phyloP scores from a whole-genome alignment of 1,139 yeast genomes.

The Candida tetrigidarum region DNA sequence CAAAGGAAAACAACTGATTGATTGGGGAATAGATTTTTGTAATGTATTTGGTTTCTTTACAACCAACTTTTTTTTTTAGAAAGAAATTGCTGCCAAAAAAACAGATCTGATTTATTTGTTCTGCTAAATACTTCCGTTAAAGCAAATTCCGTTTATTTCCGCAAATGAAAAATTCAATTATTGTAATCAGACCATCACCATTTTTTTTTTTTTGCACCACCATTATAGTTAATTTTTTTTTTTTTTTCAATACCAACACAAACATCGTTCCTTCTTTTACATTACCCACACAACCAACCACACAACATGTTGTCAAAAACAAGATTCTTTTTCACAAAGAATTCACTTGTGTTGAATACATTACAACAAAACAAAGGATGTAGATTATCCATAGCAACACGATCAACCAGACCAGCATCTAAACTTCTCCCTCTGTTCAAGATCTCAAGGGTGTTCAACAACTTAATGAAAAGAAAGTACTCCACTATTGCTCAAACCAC shows the following conservation, averaged over 20 bases:
- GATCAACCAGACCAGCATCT: conserved; percentile 3
- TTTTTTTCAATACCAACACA: too few species aligned
- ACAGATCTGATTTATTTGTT: too few species aligned
- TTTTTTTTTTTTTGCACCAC: conserved; percentile 5
- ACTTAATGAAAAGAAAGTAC: conserved; percentile 12
- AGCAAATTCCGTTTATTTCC: background rate
- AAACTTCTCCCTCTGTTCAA: conserved; percentile 6
- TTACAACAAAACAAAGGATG: conserved; percentile 28
- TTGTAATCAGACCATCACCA: conserved; percentile 10
- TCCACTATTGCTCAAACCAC: conserved; percentile 10
- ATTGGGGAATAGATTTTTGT: conserved; percentile 1
- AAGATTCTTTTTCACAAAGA: conserved; percentile 48
- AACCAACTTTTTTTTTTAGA: conserved; percentile 6
- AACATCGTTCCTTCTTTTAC: background rate
- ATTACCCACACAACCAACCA: background rate
- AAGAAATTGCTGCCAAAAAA: conserved; percentile 6
- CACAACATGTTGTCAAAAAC: conserved; percentile 37
- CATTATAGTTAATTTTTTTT: background rate
- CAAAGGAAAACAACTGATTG: background rate
- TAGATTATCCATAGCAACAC: conserved; percentile 13
- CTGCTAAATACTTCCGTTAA: background rate
- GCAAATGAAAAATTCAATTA: conserved; percentile 2
- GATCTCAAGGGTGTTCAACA: conserved; percentile 9
- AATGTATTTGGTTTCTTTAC: conserved; percentile 7
- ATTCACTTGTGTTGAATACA: conserved; percentile 38